phyloP scores from a whole-genome alignment of 2,329 filamentous ascomycete genomes.

The Lecanicillium sp. region DNA sequence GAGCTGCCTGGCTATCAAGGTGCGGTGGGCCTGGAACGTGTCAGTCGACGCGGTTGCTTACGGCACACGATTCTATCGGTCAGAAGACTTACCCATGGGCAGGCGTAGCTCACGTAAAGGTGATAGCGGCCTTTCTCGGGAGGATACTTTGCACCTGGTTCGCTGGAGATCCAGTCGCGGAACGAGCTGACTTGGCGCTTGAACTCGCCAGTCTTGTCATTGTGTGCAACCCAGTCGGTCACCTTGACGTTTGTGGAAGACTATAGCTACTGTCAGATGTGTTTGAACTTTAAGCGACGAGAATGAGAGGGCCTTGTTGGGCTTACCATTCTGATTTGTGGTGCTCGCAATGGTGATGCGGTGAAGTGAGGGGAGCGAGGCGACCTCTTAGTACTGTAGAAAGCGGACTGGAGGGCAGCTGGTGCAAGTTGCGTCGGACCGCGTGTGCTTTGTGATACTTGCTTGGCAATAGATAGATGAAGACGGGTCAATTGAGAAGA shows the following conservation, averaged over 20 bases:
- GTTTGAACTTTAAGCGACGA: too few relatives aligned
- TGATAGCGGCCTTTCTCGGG: slow-evolving; percentile 88
- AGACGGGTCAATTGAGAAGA: too few relatives aligned
- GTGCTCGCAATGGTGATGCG: too few relatives aligned
- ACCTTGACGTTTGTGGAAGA: slow-evolving; percentile 39
- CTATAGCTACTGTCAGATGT: too few relatives aligned
- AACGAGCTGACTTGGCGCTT: slow-evolving; percentile 82
- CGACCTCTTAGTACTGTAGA: too few relatives aligned
- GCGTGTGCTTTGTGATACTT: too few relatives aligned
- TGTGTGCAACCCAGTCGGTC: slow-evolving; percentile 75
- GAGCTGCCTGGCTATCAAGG: slow-evolving; percentile 78
- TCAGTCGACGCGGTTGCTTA: not conserved
- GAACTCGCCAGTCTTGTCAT: slow-evolving; percentile 81
- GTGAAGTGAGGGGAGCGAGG: too few relatives aligned
- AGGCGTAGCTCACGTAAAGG: slow-evolving; percentile 89
- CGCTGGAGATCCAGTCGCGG: slow-evolving; percentile 68
- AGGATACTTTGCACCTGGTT: slow-evolving; percentile 66
- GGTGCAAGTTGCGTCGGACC: too few relatives aligned
- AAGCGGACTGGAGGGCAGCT: too few relatives aligned
- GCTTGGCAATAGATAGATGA: too few relatives aligned
- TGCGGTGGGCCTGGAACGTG: slow-evolving; percentile 57
- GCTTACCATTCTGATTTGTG: too few relatives aligned
- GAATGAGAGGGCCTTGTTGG: too few relatives aligned
- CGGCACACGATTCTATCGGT: slow-evolving; percentile 1
- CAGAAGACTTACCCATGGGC: slow-evolving; percentile 71